These are phyloP conservation scores for Linderniella brevidens DNA, from an alignment of 257 asterid genomes.

Conservation along the genomic window DNA sequence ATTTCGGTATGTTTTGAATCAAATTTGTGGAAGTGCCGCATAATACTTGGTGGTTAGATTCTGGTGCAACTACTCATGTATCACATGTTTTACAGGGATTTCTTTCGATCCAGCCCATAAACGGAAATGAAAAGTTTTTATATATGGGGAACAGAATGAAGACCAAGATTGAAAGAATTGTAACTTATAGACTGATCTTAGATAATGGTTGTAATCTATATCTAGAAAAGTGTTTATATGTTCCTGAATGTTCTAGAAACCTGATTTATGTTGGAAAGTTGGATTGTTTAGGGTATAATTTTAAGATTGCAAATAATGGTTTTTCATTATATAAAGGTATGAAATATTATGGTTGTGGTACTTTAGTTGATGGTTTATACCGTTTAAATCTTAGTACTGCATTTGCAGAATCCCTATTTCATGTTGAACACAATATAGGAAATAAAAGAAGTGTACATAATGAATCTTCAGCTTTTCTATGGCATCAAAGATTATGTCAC, in stretches of 20 bases:
- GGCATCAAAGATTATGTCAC: slow-evolving; percentile 1
- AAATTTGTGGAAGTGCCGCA: neutral
- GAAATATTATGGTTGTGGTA: neutral
- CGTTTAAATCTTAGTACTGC: neutral
- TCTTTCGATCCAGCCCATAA: neutral
- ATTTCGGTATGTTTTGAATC: neutral
- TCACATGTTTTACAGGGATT: neutral
- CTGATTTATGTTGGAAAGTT: too few relatives aligned
- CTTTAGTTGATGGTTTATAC: neutral
- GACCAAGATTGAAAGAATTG: too few relatives aligned
- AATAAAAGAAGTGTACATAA: neutral
- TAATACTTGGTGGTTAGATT: slow-evolving; percentile 4
- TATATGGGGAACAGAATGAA: neutral
- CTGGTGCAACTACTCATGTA: neutral
- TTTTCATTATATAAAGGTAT: too few relatives aligned
- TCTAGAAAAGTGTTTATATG: too few relatives aligned
- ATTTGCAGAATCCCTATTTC: neutral
- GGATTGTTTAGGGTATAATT: too few relatives aligned
- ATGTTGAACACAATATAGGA: neutral
- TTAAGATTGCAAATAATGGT: too few relatives aligned
- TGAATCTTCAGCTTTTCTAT: neutral
- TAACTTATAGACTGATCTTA: too few relatives aligned
- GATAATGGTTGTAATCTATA: too few relatives aligned
- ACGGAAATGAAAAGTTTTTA: neutral
- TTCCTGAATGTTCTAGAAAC: too few relatives aligned